Percentiles rank a stretch among this genome's conserved stretches.
These are phyloP conservation scores for Chlamydomonas applanata DNA, from an alignment of 139 green algal species.

Conservation along the genomic window DNA sequence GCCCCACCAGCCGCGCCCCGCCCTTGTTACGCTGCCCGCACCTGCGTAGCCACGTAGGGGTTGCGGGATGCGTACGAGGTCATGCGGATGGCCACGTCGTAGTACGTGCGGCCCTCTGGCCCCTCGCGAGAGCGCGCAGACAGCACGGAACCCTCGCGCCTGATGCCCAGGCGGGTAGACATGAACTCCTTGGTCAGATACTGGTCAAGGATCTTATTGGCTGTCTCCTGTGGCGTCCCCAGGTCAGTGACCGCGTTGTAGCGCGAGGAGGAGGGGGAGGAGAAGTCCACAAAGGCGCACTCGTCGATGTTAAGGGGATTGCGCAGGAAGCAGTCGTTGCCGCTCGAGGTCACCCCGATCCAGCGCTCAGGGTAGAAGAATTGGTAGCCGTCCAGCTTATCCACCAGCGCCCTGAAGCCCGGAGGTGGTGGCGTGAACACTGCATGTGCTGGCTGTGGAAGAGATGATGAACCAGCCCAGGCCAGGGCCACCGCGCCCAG, in stretches of 20 bases:
- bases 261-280: conserved; percentile 73
- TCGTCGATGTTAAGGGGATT: conserved; percentile 85
- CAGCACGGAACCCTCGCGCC: conserved; percentile 39
- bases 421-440: conserved; percentile 29
- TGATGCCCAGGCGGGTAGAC: conserved; percentile 84
- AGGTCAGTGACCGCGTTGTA: conserved; percentile 78
- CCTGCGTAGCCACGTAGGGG: conserved; percentile 69
- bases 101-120: conserved; percentile 39
- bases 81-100: conserved; percentile 56
- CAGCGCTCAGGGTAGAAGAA: conserved; percentile 69
- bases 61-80: conserved; percentile 77
- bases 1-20: no score
- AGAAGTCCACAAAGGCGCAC: conserved; percentile 91
- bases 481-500: no score
- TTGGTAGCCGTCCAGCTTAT: conserved; percentile 86
- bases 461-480: no score
- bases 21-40: no score
- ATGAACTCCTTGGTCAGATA: conserved; percentile 93
- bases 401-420: conserved; percentile 58
- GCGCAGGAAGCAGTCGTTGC: conserved; percentile 89
- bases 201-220: conserved; percentile 60
- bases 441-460: no score
- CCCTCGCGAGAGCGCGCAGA: conserved; percentile 26
- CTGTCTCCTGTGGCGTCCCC: conserved; percentile 76
- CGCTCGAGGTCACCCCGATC: conserved; percentile 66